Percentiles rank a stretch among this genome's conserved stretches.
phyloP scores from a whole-genome alignment of 768 basidiomycete species.

The Tulasnella sp. region DNA sequence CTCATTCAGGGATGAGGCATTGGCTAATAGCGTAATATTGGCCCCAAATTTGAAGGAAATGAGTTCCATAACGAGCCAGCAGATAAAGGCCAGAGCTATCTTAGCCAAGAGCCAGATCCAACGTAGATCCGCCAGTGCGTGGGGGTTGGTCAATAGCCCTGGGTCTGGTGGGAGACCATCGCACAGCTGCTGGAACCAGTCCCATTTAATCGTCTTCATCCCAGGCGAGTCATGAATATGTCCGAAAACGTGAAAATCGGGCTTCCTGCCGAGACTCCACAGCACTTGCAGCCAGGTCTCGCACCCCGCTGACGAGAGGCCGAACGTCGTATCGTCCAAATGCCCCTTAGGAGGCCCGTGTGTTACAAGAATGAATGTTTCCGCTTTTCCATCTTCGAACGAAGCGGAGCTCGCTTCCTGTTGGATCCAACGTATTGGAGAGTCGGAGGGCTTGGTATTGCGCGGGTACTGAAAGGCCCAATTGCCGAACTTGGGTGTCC shows the following conservation, averaged over 20 bases:
- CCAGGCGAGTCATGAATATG: slow-evolving; percentile 44
- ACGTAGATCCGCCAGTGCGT: neutral
- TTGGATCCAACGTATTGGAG: neutral
- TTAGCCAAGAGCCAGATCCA: neutral
- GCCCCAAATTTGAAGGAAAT: neutral
- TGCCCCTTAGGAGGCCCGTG: slow-evolving; percentile 44
- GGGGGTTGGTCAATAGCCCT: neutral
- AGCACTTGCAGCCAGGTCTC: slow-evolving; percentile 36
- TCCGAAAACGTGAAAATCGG: slow-evolving; percentile 42
- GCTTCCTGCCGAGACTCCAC: slow-evolving; percentile 36
- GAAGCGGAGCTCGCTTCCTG: slow-evolving; percentile 17
- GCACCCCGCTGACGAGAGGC: slow-evolving; percentile 35
- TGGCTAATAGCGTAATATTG: neutral
- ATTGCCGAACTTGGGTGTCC: slow-evolving; percentile 39
- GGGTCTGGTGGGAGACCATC: neutral
- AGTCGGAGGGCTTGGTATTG: neutral
- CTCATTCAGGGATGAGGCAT: neutral
- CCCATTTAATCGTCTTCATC: slow-evolving; percentile 38
- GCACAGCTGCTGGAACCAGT: neutral
- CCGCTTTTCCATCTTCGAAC: slow-evolving; percentile 37
- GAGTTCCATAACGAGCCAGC: neutral
- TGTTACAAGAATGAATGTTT: slow-evolving; percentile 43
- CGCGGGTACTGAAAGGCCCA: slow-evolving; percentile 42
- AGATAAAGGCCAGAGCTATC: neutral
- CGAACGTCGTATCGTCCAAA: slow-evolving; percentile 32